Evolutionary conservation across 2,329 filamentous ascomycete genomes (phyloP).

Genomic region (Fusarium brevicatenulatum): DNA sequence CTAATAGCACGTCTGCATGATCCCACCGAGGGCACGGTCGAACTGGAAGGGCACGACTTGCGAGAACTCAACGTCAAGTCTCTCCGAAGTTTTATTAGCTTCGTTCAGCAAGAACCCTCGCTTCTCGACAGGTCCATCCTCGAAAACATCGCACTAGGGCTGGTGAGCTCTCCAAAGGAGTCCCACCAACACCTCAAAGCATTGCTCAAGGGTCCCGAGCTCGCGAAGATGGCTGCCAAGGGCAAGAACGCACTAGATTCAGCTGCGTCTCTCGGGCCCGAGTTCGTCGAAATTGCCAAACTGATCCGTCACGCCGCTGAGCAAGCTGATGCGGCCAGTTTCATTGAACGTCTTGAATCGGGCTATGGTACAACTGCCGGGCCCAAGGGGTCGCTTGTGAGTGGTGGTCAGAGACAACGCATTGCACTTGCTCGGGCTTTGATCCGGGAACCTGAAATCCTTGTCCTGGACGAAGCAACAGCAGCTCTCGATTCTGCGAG

Average conservation of each 20-base stretch:
- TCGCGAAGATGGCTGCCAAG: background rate
- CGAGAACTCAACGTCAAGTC: background rate
- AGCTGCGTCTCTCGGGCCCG: background rate
- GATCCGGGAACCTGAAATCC: slow-evolving; percentile 64
- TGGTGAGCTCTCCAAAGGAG: background rate
- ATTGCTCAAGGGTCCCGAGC: background rate
- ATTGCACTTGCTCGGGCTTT: slow-evolving; percentile 67
- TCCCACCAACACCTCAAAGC: background rate
- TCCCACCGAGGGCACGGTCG: background rate
- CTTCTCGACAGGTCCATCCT: background rate
- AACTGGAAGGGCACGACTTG: background rate
- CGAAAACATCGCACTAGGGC: background rate
- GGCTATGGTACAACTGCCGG: slow-evolving; percentile 65
- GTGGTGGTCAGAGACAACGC: slow-evolving; percentile 68
- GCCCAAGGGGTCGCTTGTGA: slow-evolving; percentile 63
- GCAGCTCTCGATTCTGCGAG: slow-evolving; percentile 68
- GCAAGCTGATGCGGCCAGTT: slow-evolving; percentile 49
- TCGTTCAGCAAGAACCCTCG: background rate
- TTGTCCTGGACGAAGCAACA: slow-evolving; percentile 71
- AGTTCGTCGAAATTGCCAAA: background rate
- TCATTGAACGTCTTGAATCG: slow-evolving; percentile 63
- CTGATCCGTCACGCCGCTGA: background rate
- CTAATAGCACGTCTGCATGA: background rate
- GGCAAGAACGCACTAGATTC: background rate
- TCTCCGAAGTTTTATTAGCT: background rate